Percentiles rank a stretch among this genome's conserved stretches.
phyloP scores from a whole-genome alignment of 2,329 filamentous ascomycete species.

The Epichloe elymi region DNA sequence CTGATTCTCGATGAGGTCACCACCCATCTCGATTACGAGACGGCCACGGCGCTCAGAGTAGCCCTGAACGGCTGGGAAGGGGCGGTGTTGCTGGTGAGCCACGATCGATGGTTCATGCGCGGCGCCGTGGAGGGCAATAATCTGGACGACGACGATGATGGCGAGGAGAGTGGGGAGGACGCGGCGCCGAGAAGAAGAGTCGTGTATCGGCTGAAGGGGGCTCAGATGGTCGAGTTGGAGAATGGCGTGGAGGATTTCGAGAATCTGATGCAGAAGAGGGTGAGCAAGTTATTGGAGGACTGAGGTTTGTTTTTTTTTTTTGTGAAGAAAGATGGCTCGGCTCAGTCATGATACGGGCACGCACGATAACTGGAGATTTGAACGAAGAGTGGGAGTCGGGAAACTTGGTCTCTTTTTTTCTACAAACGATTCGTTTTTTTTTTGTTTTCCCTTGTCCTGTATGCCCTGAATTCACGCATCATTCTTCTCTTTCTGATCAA shows the following conservation, averaged over 20 bases:
- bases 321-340: background rate
- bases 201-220: conserved; percentile 48
- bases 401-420: too few species aligned
- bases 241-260: conserved; percentile 56
- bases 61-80: conserved; percentile 58
- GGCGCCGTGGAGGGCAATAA: conserved; percentile 41
- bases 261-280: conserved; percentile 45
- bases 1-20: conserved; percentile 72
- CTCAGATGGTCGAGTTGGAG: conserved; percentile 40
- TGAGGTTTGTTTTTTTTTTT: background rate
- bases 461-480: too few species aligned
- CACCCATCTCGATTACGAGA: conserved; percentile 75
- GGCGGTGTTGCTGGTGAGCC: conserved; percentile 63
- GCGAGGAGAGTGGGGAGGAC: conserved; percentile 24
- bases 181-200: conserved; percentile 32
- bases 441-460: too few species aligned
- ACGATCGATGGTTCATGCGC: conserved; percentile 71
- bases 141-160: conserved; percentile 24
- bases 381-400: too few species aligned
- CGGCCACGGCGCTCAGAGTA: conserved; percentile 55
- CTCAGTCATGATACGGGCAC: too few species aligned
- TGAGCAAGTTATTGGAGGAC: conserved; percentile 26
- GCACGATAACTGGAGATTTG: too few species aligned
- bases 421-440: too few species aligned
- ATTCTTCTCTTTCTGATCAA: too few species aligned